A percentile compares a stretch with the other conserved stretches of the same genome.
Conservation (phyloP, 495 filamentous ascomycete species). For the Hypoxylon rickii region DNA sequence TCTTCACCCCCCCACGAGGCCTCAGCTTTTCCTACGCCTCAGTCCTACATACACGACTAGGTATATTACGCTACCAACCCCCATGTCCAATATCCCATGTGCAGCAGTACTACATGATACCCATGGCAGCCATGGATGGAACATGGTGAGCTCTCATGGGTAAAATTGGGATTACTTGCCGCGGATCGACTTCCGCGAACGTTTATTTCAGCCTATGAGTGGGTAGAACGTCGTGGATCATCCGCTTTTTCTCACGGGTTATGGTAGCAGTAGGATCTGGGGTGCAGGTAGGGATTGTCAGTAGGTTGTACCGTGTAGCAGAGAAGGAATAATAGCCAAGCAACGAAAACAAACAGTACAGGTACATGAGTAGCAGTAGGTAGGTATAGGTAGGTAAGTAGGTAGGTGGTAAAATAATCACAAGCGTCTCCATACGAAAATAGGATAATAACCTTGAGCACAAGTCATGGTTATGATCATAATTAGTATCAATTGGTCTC, state of each 20-base stretch:
- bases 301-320: not conserved
- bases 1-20: too few relatives aligned
- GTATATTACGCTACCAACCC: too few relatives aligned
- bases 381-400: constrained; percentile 21
- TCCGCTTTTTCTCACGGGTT: constrained; percentile 17
- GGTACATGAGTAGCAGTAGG: too few relatives aligned
- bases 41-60: too few relatives aligned
- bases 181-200: constrained; percentile 6
- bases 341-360: too few relatives aligned
- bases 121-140: not conserved
- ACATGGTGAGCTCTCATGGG: constrained; percentile 7
- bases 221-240: not conserved
- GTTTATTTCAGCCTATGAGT: constrained; percentile 8
- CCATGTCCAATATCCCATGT: too few relatives aligned
- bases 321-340: too few relatives aligned
- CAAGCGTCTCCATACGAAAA: not conserved
- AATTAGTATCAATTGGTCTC: too few relatives aligned
- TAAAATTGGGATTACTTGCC: constrained; percentile 17
- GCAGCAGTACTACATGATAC: too few relatives aligned
- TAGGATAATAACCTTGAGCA: constrained; percentile 9
- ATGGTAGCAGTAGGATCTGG: constrained; percentile 19
- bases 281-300: constrained; percentile 4
- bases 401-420: not conserved
- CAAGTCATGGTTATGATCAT: too few relatives aligned
- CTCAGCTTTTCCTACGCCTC: too few relatives aligned